Percentiles rank a stretch among this genome's conserved stretches.
phyloP scores from a whole-genome alignment of 176 grass and related monocot genomes.

The Bromus sterilis region DNA sequence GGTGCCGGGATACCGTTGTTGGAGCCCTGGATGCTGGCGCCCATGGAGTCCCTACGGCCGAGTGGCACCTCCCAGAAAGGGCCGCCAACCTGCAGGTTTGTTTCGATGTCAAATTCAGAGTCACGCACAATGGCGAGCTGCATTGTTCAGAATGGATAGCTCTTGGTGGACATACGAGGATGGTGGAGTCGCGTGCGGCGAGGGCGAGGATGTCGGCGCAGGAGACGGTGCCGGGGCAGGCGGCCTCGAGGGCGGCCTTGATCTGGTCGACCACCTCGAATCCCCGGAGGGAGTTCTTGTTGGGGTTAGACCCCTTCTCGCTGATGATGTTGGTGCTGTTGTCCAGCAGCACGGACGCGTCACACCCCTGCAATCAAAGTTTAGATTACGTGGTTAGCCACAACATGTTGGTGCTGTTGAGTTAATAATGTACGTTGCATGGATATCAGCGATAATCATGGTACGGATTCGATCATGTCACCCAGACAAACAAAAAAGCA shows the following conservation, averaged over 20 bases:
- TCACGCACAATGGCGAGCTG: background rate
- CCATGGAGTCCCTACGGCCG: constrained; percentile 65
- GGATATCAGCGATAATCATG: constrained; percentile 19
- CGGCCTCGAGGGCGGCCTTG: constrained; percentile 51
- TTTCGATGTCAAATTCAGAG: background rate
- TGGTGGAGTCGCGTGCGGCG: constrained; percentile 49
- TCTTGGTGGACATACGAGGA: background rate
- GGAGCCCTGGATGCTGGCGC: constrained; percentile 67
- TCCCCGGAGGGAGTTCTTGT: constrained; percentile 55
- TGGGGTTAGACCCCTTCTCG: constrained; percentile 76
- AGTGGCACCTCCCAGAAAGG: constrained; percentile 74
- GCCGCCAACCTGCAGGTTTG: constrained; percentile 55
- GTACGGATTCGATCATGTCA: constrained; percentile 11
- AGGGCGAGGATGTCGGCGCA: constrained; percentile 70
- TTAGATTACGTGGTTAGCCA: background rate
- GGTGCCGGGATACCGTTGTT: constrained; percentile 82
- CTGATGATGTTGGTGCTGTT: constrained; percentile 61
- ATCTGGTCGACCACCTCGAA: constrained; percentile 84
- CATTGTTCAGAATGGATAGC: background rate
- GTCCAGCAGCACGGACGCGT: constrained; percentile 73
- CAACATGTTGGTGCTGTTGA: background rate
- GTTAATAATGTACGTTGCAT: background rate
- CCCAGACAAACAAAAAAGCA: background rate
- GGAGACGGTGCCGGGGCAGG: constrained; percentile 63
- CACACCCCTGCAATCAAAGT: constrained; percentile 52